phyloP scores from a whole-genome alignment of 1,139 yeast species.

The Hansenula lynferdii region DNA sequence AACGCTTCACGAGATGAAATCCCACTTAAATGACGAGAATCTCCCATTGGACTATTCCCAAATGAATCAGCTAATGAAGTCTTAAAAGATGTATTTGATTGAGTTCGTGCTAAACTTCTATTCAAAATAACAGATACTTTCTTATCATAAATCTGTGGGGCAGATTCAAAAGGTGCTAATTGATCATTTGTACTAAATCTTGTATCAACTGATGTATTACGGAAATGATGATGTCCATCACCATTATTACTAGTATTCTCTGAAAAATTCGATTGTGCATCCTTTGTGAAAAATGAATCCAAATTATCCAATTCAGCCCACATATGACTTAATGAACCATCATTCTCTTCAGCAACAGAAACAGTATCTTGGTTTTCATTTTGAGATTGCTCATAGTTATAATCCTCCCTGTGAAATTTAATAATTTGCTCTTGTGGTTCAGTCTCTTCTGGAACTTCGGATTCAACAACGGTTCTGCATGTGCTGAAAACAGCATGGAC shows the following conservation, averaged over 20 bases:
- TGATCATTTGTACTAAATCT: constrained; percentile 38
- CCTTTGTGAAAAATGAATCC: constrained; percentile 87
- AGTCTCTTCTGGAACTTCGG: constrained; percentile 21
- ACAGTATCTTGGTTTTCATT: constrained; percentile 30
- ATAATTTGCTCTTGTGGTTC: constrained; percentile 39
- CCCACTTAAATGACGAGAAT: constrained; percentile 21
- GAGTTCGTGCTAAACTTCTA: constrained; percentile 68
- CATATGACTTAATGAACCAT: constrained; percentile 82
- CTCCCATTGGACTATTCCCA: constrained; percentile 26
- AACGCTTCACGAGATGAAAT: constrained; percentile 12
- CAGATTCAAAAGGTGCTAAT: constrained; percentile 55
- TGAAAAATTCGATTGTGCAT: constrained; percentile 27
- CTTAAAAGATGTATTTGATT: constrained; percentile 73
- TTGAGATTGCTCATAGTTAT: constrained; percentile 37
- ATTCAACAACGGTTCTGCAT: constrained; percentile 37
- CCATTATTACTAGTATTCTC: constrained; percentile 19
- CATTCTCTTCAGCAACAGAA: constrained; percentile 48
- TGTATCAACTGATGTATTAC: constrained; percentile 50
- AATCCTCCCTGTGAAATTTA: constrained; percentile 67
- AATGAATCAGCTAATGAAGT: constrained; percentile 66
- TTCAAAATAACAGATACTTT: constrained; percentile 73
- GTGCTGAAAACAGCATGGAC: constrained; percentile 95
- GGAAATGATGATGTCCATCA: constrained; percentile 32
- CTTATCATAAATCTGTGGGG: constrained; percentile 75
- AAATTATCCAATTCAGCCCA: constrained; percentile 95